Base-by-base conservation (phyloP, 192 early-diverging fungal species). In the Coemansia sp. region DNA sequence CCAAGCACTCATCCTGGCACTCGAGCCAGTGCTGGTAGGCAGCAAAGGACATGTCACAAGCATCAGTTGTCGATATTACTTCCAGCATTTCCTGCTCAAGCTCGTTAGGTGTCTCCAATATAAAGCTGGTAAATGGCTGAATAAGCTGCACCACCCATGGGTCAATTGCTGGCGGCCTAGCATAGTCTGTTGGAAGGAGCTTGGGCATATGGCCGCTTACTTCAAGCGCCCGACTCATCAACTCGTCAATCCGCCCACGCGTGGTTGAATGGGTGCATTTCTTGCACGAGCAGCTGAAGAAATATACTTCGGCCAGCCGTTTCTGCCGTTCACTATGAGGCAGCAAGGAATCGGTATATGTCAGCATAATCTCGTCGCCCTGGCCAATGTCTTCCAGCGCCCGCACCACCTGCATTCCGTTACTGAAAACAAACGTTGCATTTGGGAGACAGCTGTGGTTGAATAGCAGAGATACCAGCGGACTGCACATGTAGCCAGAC, bases 381-480 rank as follows among this genome's bases (percentile, higher is more conserved):
- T 13, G 30, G 3, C 3, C 3, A 37, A 79, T 62, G n/a, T 72
- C 59, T 0, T 23, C 43, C 16, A 79, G 55, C 6, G 70, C 70
- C 7, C 45, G 40, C 11, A 79, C 56, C 19, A 53, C 31, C 43
- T 69, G 65, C 5, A 26, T 6, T 5, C 76, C 70, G 5, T n/a
- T 18, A 0, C 40, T 16, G 40, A 61, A 72, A 0, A 54, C 47
- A 48, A 62, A 62, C 2, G 44, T 23, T 16, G 65, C 64, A 3
- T 68, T 79, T 6, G 70, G 76, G 14, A 39, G 10, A 49, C 76
- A 79, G 36, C 65, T 69, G 61, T 79, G 76, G 62, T 79, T 79
- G 47, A 79, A 54, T 55, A 72, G 45, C 31, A 72, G 33, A 0
- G 76, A 68, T 0, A 56, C 55, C 39, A 79, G 31, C 21, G 76